phyloP scores from a whole-genome alignment of 2,329 filamentous ascomycete genomes.

The Xylaria sp. region DNA sequence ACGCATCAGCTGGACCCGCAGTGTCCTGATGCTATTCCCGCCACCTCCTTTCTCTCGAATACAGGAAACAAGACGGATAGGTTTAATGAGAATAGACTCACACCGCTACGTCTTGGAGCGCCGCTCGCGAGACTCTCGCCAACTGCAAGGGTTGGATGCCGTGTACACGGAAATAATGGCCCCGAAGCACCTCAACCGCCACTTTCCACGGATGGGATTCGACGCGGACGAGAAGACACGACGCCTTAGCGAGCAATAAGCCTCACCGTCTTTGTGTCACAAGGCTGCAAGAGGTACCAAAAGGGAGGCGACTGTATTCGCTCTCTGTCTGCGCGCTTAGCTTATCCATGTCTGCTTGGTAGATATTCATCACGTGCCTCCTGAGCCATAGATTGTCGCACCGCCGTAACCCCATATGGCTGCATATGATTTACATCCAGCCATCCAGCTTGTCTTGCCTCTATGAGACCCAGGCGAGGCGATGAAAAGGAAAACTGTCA shows the following conservation, averaged over 20 bases:
- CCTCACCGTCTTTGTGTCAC: conserved; percentile 41
- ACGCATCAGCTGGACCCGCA: neutral
- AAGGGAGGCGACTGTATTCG: neutral
- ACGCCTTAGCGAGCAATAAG: conserved; percentile 37
- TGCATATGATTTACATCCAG: conserved; percentile 19
- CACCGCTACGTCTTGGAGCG: neutral
- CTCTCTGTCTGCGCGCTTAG: neutral
- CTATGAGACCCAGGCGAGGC: neutral
- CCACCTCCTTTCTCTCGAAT: neutral
- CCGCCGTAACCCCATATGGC: conserved; percentile 4
- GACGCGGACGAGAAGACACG: conserved; percentile 7
- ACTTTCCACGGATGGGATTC: conserved; percentile 1
- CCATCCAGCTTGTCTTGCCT: conserved; percentile 4
- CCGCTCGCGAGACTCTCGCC: conserved; percentile 9
- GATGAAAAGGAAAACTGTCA: too few species aligned
- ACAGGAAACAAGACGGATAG: neutral
- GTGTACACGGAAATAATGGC: conserved; percentile 9
- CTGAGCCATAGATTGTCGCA: conserved; percentile 4
- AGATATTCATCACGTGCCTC: conserved; percentile 5
- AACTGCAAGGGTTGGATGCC: neutral
- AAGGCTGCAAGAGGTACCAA: conserved; percentile 38
- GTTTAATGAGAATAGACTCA: conserved; percentile 2
- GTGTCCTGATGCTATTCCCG: conserved; percentile 20
- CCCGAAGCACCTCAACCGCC: neutral
- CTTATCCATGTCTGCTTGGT: neutral